Base-by-base conservation (phyloP, 2,329 filamentous ascomycete genomes). In the Hypomyces rosellus region DNA sequence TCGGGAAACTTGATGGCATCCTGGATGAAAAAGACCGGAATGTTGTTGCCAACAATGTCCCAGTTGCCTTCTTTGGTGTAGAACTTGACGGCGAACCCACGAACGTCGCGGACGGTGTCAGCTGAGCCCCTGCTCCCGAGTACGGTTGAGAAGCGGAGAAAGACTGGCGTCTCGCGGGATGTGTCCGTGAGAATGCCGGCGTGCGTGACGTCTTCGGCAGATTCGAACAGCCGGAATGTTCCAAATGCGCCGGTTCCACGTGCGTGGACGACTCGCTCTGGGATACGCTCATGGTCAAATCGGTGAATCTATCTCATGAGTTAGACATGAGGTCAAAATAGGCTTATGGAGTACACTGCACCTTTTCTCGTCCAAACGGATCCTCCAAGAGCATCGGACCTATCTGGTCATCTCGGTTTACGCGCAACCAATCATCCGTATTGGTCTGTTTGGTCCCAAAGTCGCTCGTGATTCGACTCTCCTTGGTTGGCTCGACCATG, bases 71-170 rank as follows among this genome's bases (percentile, higher is more conserved):
- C 83, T 37, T 87, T 82, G 0, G 85, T 88, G 59, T 88, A 88
- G 58, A 70, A 63, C 52, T 67, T 63, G 13, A 62, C 62, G 3
- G 86, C 85, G 59, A 88, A 89, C 1, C 86, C 86, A 54, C 86
- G 85, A 0, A 88, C 83, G 90, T 93, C 88, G n/a, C 88, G 80
- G 1, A 90, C 88, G 0, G 86, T 91, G 63, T 93, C 88, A 5
- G 87, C 85, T 46, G 84, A 88, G 12, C 88, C 88, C 34, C 83
- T 77, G 62, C 82, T 88, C 6, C 86, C 86, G 2, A 88, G 74
- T 0, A 89, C 88, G 0, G 88, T 92, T 0, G 87, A 92, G 65
- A 93, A 91, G 0, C 88, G 82, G 14, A 67, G 13, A 9, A 67
- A 67, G 0, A 67, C 46, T 0, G 65, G 65, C 0, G 65, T 71